Conservation (phyloP, 2,329 filamentous ascomycete species). For the Tolypocladium inflatum region DNA sequence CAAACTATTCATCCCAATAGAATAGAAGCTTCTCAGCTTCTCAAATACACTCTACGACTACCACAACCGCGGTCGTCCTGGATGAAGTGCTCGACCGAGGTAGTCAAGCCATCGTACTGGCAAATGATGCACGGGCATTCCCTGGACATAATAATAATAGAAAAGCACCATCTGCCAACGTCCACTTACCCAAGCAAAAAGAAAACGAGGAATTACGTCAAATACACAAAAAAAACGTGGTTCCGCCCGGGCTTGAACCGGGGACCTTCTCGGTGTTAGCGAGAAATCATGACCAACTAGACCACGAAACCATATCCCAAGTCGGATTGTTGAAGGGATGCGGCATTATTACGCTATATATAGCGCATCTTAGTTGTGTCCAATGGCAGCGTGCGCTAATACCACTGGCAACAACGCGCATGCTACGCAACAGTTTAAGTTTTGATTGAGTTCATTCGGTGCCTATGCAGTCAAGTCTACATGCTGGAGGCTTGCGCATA, state of each 20-base stretch:
- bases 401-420: no score
- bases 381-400: no score
- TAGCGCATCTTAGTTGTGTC: not conserved
- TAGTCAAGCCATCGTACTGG: no score
- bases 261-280: constrained; percentile 19
- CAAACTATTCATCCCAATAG: no score
- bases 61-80: no score
- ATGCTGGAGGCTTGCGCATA: no score
- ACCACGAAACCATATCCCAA: constrained; percentile 11
- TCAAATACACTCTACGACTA: no score
- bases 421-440: no score
- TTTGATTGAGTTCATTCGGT: no score
- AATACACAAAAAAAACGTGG: constrained; percentile 7
- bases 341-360: not conserved
- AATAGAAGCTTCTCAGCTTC: no score
- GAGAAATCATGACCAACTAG: constrained; percentile 19
- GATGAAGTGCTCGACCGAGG: no score
- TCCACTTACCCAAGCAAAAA: not conserved
- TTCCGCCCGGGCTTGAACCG: constrained; percentile 18
- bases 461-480: no score
- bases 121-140: not conserved
- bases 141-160: not conserved
- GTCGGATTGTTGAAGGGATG: not conserved
- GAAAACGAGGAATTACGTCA: not conserved
- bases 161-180: not conserved